Conservation (phyloP, 192 early-diverging fungal species). For the Gigaspora rosea region DNA sequence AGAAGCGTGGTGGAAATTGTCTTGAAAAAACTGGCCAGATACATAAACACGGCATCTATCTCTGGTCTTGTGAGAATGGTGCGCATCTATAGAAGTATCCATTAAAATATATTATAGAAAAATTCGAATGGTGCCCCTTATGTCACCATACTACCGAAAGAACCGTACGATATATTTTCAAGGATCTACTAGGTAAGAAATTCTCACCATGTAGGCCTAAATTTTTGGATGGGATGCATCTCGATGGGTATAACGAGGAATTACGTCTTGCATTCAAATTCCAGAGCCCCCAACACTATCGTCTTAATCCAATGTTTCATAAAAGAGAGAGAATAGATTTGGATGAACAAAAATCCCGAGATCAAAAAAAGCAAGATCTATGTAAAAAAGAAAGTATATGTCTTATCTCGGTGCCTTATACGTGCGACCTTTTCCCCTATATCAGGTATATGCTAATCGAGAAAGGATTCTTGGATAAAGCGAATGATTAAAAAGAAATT, state of each 20-base stretch:
- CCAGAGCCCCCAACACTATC: not conserved
- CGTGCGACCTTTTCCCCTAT: too few relatives aligned
- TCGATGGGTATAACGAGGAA: not conserved
- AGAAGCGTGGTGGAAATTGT: too few relatives aligned
- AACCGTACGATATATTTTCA: conserved; percentile 15
- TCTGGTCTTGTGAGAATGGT: too few relatives aligned
- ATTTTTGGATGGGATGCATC: too few relatives aligned
- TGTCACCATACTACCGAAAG: conserved; percentile 1
- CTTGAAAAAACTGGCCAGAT: not conserved
- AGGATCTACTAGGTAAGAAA: conserved; percentile 17
- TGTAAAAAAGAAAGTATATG: not conserved
- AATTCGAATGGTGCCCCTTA: conserved; percentile 15
- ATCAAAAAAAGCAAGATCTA: too few relatives aligned
- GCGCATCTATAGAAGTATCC: too few relatives aligned
- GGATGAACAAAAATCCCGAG: too few relatives aligned
- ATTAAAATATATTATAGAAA: too few relatives aligned
- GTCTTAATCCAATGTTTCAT: too few relatives aligned
- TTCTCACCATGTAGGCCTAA: not conserved
- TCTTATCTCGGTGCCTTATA: too few relatives aligned
- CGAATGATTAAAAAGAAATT: too few relatives aligned
- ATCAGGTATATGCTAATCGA: not conserved
- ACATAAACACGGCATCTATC: not conserved
- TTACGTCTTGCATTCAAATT: not conserved
- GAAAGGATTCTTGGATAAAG: not conserved
- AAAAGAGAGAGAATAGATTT: too few relatives aligned